A percentile compares a stretch with the other conserved stretches of the same genome.
Conservation (phyloP, 1,284 basidiomycete species). For the Entoloma clypeatum region DNA sequence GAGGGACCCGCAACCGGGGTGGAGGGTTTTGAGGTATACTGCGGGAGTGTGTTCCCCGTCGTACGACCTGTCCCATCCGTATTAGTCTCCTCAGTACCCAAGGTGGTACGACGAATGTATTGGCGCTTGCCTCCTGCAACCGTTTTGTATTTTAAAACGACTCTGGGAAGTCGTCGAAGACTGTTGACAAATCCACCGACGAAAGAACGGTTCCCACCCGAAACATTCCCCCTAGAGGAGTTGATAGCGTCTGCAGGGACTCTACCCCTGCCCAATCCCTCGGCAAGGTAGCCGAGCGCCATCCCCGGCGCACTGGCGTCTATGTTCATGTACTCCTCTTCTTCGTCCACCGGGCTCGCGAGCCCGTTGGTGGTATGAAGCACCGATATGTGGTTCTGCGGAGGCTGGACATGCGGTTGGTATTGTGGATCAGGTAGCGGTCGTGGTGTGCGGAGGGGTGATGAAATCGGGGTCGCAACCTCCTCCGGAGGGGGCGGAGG, state of each 20-base stretch:
- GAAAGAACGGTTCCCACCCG: conserved; percentile 23
- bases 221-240: conserved; percentile 8
- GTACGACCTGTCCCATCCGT: conserved; percentile 28
- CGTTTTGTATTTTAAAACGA: conserved; percentile 26
- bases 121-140: conserved; percentile 24
- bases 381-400: conserved; percentile 17
- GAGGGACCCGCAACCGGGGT: conserved; percentile 31
- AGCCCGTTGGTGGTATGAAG: conserved; percentile 19
- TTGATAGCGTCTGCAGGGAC: conserved; percentile 7
- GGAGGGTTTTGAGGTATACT: conserved; percentile 36
- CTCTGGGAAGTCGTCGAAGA: conserved; percentile 32
- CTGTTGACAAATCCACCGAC: conserved; percentile 39
- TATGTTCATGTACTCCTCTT: conserved; percentile 26
- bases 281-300: conserved; percentile 22
- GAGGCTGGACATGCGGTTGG: too few species aligned
- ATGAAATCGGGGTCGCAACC: conserved; percentile 17
- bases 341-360: conserved; percentile 23
- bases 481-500: conserved; percentile 27
- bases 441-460: conserved; percentile 24
- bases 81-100: conserved; percentile 28
- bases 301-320: conserved; percentile 20
- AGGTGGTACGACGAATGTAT: conserved; percentile 26
- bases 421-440: conserved; percentile 30
- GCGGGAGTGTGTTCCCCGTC: conserved; percentile 35
- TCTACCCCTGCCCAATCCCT: conserved; percentile 18